These are phyloP conservation scores for Globisporangium barbulae DNA, from an alignment of 352 stramenopile genomes.

Conservation along the genomic window DNA sequence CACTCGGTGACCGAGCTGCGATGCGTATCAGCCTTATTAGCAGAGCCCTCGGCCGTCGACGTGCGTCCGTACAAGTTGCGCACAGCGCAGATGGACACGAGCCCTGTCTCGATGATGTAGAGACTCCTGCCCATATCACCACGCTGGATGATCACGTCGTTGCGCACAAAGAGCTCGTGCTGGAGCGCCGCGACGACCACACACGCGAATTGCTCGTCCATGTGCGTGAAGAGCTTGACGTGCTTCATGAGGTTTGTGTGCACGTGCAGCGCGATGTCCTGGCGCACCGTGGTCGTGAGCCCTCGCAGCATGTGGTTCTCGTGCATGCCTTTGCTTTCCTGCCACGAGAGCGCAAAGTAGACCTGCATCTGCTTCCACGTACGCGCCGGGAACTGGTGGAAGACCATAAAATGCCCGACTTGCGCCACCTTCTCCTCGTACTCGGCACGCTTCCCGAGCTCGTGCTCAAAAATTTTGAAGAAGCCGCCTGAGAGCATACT, in stretches of 20 bases:
- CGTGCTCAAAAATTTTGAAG: constrained; percentile 68
- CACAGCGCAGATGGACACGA: constrained; percentile 58
- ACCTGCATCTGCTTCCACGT: constrained; percentile 73
- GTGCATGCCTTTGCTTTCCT: constrained; percentile 62
- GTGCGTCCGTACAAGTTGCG: constrained; percentile 15
- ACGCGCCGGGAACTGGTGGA: constrained; percentile 48
- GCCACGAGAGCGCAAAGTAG: constrained; percentile 68
- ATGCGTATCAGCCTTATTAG: not conserved
- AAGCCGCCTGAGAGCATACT: constrained; percentile 73
- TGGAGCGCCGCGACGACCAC: constrained; percentile 32
- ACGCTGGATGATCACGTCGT: constrained; percentile 46
- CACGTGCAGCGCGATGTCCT: constrained; percentile 63
- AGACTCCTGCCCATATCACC: constrained; percentile 38
- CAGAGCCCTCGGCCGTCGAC: not conserved
- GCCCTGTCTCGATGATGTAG: constrained; percentile 54
- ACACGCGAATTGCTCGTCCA: constrained; percentile 30
- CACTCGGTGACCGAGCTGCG: constrained; percentile 18
- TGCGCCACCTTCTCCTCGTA: constrained; percentile 64
- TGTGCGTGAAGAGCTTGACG: constrained; percentile 35
- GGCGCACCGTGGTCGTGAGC: constrained; percentile 42
- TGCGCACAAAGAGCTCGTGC: constrained; percentile 46
- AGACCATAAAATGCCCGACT: constrained; percentile 58
- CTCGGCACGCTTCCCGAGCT: constrained; percentile 55
- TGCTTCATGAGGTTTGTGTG: constrained; percentile 43
- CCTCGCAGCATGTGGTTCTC: constrained; percentile 53